Evolutionary conservation across 2,329 filamentous ascomycete genomes (phyloP).

Genomic region (Monosporascus sp.): DNA sequence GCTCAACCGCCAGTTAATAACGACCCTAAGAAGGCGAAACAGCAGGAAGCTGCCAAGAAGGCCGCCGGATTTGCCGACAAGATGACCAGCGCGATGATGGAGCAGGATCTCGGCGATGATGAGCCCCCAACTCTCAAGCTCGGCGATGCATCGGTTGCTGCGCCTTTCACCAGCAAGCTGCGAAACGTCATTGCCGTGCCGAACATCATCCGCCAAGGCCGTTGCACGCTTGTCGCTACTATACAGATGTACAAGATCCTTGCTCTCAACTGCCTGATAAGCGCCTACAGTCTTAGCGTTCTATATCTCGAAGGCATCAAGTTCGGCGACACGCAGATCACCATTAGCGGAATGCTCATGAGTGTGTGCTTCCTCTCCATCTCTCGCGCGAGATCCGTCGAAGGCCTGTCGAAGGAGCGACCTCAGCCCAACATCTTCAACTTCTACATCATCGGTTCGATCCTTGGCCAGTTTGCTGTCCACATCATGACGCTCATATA

Average conservation of each 20-base stretch:
- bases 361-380: slow-evolving; percentile 98
- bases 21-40: slow-evolving; percentile 51
- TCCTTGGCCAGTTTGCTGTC: slow-evolving; percentile 93
- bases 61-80: slow-evolving; percentile 80
- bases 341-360: slow-evolving; percentile 99
- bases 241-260: slow-evolving; percentile 99
- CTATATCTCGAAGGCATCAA: slow-evolving; percentile 98
- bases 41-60: slow-evolving; percentile 63
- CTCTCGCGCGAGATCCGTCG: slow-evolving; percentile 93
- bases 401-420: slow-evolving; percentile 91
- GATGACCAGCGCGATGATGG: slow-evolving; percentile 82
- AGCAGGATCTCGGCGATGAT: slow-evolving; percentile 77
- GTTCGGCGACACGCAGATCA: slow-evolving; percentile 96
- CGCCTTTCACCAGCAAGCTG: slow-evolving; percentile 95
- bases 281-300: slow-evolving; percentile 92
- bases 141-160: slow-evolving; percentile 93
- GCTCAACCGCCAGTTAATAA: slow-evolving; percentile 54
- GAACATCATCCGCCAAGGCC: slow-evolving; percentile 96
- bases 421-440: slow-evolving; percentile 99
- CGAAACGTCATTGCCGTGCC: slow-evolving; percentile 95
- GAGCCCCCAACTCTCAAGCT: slow-evolving; percentile 96
- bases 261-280: slow-evolving; percentile 94
- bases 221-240: slow-evolving; percentile 94
- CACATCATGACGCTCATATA: slow-evolving; percentile 94
- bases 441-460: slow-evolving; percentile 95